Conservation (phyloP, 805 yeast species). For the Dipodascopsis uninucleata region DNA sequence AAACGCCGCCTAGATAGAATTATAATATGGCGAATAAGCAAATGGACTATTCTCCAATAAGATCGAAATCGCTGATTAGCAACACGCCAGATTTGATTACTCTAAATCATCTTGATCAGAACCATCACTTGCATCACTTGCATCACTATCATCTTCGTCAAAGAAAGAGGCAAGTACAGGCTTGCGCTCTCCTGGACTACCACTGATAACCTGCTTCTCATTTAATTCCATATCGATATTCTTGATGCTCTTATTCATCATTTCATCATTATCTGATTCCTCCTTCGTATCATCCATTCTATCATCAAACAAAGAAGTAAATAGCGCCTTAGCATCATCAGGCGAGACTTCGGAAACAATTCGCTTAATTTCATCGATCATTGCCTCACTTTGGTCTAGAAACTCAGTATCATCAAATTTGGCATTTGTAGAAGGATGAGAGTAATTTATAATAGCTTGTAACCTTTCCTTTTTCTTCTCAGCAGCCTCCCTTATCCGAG, state of each 20-base stretch:
- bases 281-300: conserved; percentile 5
- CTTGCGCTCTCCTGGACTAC: not conserved
- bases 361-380: conserved; percentile 38
- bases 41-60: too few species aligned
- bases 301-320: too few species aligned
- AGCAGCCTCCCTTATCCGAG: conserved; percentile 26
- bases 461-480: conserved; percentile 41
- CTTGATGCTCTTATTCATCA: conserved; percentile 1
- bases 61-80: too few species aligned
- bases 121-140: conserved; percentile 3
- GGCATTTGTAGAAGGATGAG: conserved; percentile 32
- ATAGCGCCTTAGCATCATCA: conserved; percentile 1
- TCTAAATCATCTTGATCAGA: too few species aligned
- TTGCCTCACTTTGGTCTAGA: conserved; percentile 42
- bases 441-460: conserved; percentile 35
- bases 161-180: conserved; percentile 22
- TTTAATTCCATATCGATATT: not conserved
- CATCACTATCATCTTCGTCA: conserved; percentile 16
- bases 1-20: too few species aligned
- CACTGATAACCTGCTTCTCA: conserved; percentile 2
- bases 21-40: too few species aligned
- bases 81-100: too few species aligned
- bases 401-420: conserved; percentile 40
- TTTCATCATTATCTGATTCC: conserved; percentile 2
- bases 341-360: conserved; percentile 29